A percentile compares a stretch with the other conserved stretches of the same genome.
Conservation (phyloP, 169 alveolate genomes). For the Eimeria brunetti region DNA sequence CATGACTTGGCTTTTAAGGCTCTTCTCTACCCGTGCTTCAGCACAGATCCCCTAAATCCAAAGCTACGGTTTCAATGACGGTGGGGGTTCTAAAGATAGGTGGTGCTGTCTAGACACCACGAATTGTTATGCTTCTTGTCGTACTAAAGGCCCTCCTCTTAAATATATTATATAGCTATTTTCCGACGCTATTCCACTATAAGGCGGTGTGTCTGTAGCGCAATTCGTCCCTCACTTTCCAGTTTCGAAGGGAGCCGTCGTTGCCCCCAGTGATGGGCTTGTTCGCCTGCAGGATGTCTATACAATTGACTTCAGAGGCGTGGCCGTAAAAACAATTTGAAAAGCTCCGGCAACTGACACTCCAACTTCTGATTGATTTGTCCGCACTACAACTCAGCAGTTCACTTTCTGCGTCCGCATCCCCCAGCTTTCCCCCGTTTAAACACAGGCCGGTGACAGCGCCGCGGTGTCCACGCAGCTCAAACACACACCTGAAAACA, state of each 20-base stretch:
- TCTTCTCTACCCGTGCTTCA: too few species aligned
- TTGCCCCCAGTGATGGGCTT: slow-evolving; percentile 83
- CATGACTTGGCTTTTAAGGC: too few species aligned
- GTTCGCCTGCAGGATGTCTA: slow-evolving; percentile 78
- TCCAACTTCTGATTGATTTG: slow-evolving; percentile 83
- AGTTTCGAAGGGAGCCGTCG: slow-evolving; percentile 81
- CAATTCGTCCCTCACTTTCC: slow-evolving; percentile 69
- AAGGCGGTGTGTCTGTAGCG: too few species aligned
- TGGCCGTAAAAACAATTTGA: slow-evolving; percentile 83
- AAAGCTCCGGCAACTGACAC: neutral
- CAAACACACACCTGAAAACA: slow-evolving; percentile 38
- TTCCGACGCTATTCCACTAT: too few species aligned
- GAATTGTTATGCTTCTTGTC: neutral
- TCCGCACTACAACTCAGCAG: slow-evolving; percentile 82
- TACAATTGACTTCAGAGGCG: slow-evolving; percentile 75
- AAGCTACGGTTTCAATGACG: too few species aligned
- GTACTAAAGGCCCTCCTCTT: neutral
- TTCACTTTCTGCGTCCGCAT: slow-evolving; percentile 47
- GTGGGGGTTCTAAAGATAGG: neutral
- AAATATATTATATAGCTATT: too few species aligned
- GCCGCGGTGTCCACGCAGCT: slow-evolving; percentile 83
- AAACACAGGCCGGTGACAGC: slow-evolving; percentile 78
- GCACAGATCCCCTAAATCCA: too few species aligned
- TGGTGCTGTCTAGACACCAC: neutral
- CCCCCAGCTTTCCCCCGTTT: slow-evolving; percentile 20